These are phyloP conservation scores for Oryza longistaminata DNA, from an alignment of 176 grass and related monocot genomes.

Conservation along the genomic window DNA sequence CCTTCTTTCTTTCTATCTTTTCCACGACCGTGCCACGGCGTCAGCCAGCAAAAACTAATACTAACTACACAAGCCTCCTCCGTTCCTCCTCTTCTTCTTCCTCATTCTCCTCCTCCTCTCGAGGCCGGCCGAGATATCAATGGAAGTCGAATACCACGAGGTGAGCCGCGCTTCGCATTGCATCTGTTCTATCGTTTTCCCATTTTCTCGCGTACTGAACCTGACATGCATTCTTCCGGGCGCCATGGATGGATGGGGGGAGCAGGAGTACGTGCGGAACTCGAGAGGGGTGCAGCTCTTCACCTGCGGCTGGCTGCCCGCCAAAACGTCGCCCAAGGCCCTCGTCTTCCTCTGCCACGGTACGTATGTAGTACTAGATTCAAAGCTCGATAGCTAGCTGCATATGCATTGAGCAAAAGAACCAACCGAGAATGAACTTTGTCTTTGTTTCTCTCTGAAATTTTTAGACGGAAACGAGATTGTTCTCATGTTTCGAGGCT, in stretches of 20 bases:
- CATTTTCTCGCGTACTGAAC: too few species aligned
- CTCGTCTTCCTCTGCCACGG: constrained; percentile 98
- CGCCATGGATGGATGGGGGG: neutral
- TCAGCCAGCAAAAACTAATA: too few species aligned
- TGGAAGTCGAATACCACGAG: constrained; percentile 46
- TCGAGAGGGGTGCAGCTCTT: constrained; percentile 81
- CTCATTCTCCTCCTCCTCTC: too few species aligned
- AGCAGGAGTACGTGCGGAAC: constrained; percentile 81
- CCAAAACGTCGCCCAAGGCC: constrained; percentile 61
- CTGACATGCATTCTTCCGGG: neutral
- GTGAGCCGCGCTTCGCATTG: neutral
- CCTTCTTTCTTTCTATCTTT: neutral
- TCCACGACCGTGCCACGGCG: neutral
- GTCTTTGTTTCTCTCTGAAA: neutral
- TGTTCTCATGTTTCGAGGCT: too few species aligned
- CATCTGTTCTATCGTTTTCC: too few species aligned
- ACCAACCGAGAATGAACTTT: neutral
- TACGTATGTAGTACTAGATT: neutral
- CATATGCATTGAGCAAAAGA: neutral
- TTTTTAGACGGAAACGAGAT: too few species aligned
- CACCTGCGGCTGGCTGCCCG: constrained; percentile 89
- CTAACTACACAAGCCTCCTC: neutral
- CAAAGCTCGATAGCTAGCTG: neutral
- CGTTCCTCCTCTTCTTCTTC: neutral
- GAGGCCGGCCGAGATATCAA: neutral